A percentile compares a stretch with the other conserved stretches of the same genome.
Conservation (phyloP, 1,139 yeast genomes). For the Zygosaccharomyces sapae region DNA sequence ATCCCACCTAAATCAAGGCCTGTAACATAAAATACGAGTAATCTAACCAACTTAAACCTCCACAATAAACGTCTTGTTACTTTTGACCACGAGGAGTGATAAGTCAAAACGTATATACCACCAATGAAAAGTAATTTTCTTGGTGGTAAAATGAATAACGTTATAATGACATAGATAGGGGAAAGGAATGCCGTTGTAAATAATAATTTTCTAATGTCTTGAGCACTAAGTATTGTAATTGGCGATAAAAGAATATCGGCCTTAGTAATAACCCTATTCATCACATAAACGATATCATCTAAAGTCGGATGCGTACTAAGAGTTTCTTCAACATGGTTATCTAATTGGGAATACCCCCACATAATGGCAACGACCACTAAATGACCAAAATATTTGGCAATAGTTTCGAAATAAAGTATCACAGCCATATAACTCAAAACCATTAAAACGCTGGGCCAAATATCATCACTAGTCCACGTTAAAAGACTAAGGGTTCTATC, state of each 20-base stretch:
- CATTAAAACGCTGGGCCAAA: slow-evolving; percentile 67
- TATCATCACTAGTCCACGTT: slow-evolving; percentile 90
- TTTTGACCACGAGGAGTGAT: slow-evolving; percentile 80
- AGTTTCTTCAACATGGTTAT: slow-evolving; percentile 48
- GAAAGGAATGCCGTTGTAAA: slow-evolving; percentile 83
- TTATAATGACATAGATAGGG: slow-evolving; percentile 72
- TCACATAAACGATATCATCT: slow-evolving; percentile 81
- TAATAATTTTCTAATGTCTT: slow-evolving; percentile 72
- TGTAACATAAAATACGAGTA: slow-evolving; percentile 72
- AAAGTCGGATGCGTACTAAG: slow-evolving; percentile 70
- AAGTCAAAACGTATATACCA: slow-evolving; percentile 67
- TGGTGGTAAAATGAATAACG: slow-evolving; percentile 69
- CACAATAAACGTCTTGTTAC: slow-evolving; percentile 78
- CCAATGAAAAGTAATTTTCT: slow-evolving; percentile 56
- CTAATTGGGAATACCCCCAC: slow-evolving; percentile 61
- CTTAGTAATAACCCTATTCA: slow-evolving; percentile 71
- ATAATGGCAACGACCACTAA: slow-evolving; percentile 63
- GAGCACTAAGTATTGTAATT: slow-evolving; percentile 67
- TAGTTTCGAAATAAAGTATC: slow-evolving; percentile 67
- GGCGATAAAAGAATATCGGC: slow-evolving; percentile 77
- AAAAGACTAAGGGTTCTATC: slow-evolving; percentile 66
- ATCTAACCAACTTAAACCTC: slow-evolving; percentile 70
- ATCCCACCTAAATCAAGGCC: slow-evolving; percentile 76
- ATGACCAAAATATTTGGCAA: slow-evolving; percentile 79
- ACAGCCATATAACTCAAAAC: slow-evolving; percentile 54